Base-by-base conservation (phyloP, 73 alveolate genomes). In the Diophrys sp. region DNA sequence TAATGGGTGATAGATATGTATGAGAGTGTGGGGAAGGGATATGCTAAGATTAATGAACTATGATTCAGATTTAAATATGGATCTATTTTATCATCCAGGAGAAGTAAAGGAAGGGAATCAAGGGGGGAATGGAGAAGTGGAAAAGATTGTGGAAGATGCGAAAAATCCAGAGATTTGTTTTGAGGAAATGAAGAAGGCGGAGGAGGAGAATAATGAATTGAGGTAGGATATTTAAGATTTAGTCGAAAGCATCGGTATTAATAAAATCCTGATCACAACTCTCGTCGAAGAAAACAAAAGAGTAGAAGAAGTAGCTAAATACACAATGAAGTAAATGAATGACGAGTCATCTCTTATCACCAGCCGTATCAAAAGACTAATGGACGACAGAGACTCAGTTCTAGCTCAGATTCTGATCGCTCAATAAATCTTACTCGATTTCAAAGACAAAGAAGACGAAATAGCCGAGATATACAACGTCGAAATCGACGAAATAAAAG, bases 381-480 rank as follows among this genome's bases (percentile, higher is more conserved):
- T 62, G 26, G 26, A 14, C 30, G 30, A 25, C 30, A 62, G 72
- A 62, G 72, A 62, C 30, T 14, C 26, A 23, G n/a, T 62, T 62
- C 72, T 23, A 62, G 72, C 72, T 14, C 30, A 62, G 29, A 62
- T 62, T 25, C 30, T 62, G 14, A 62, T 62, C 14, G 72, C 72
- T 14, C n/a, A 62, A 29, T 25, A 62, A 62, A 62, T 62, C 33
- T 2, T 62, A 14, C 26, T 62, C n/a, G 72, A 62, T n/a, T 62
- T 62, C n/a, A 62, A 62, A 62, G 72, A 62, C 29, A 62, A 62
- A 25, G 72, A 62, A 62, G 72, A 62, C 2, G 72, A 62, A 62
- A 23, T 62, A 2, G 72, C 33, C 11, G 72, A 62, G 29, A 62
- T 62, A 2, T 62, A 62, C 72, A 62, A 14, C 2, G 72, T 23